Evolutionary conservation across 202 grass and related monocot genomes (phyloP), one percentile per base, ranked within the genome.

Genomic region (Setaria viridis): DNA sequence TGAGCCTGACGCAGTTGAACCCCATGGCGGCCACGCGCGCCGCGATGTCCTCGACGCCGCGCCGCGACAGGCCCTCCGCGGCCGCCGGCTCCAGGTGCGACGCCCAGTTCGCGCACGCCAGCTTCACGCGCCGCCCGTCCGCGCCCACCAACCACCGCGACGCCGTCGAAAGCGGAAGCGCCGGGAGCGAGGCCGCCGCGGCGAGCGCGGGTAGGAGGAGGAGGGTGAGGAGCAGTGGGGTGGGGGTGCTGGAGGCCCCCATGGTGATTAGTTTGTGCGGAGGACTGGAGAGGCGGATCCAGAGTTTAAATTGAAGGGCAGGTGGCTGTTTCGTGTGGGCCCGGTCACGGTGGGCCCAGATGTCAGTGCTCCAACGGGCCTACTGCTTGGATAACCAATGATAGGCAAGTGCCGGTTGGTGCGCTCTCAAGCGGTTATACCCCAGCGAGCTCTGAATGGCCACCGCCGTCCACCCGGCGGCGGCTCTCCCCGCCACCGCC

Each of bases 31-130:
- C 93, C 63, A 99, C 85, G 78, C 89, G 80, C 67, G 79, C 86
- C 13, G 91, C 89, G 63, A 98, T 83, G 42, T 74, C 88, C 77
- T 84, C 93, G 5, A 89, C 68, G 9, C 75, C 84, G 75, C 92
- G 95, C 88, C 92, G 88, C 46, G 90, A 67, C 74, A 99, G 91
- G 84, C 96, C 96, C 90, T 99, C 96, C 50, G 96, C 96, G 2
- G 80, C 90, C 46, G 81, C 96, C 17, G 93, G 93, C 86, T 99
- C 93, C 80, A 99, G 91, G 88, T 99, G 96, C 51, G 96, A 86
- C 84, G 91, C 91, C 93, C 93, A 98, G 89, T 91, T 95, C 51
- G 88, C 95, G 74, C 95, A 95, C 29, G 86, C 93, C 84, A 98
- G 93, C 91, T 98, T 98, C 88, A 94, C 88, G 74, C 93, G 91